Evolutionary conservation across 2,329 filamentous ascomycete species (phyloP).

Genomic region (Fusarium pseudonygamai): DNA sequence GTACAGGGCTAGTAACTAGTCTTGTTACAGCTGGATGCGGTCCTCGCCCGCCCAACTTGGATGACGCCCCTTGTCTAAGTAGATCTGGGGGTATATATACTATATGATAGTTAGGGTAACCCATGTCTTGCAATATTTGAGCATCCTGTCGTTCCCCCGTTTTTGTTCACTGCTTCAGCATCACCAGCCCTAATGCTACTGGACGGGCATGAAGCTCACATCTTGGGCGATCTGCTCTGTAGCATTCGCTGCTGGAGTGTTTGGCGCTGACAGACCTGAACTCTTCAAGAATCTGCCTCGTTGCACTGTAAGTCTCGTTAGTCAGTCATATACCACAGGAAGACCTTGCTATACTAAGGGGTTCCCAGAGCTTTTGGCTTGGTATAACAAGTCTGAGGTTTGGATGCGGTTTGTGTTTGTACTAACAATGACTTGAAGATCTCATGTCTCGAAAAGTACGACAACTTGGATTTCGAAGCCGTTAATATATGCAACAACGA

Average conservation of each 20-base stretch:
- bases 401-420: background rate
- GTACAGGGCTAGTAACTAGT: conserved; percentile 9
- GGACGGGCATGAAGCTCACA: conserved; percentile 32
- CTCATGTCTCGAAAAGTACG: conserved; percentile 13
- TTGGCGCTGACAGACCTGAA: conserved; percentile 17
- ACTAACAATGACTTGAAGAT: background rate
- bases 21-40: conserved; percentile 23
- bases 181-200: conserved; percentile 26
- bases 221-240: conserved; percentile 30
- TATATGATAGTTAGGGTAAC: conserved; percentile 2
- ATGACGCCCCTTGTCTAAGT: conserved; percentile 9
- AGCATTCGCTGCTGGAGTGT: conserved; percentile 23
- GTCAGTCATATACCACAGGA: too few species aligned
- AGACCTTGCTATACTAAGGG: too few species aligned
- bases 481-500: conserved; percentile 24
- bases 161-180: background rate
- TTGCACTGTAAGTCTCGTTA: conserved; percentile 14
- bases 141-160: background rate
- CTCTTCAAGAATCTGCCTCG: conserved; percentile 16
- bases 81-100: conserved; percentile 16
- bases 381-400: background rate
- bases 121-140: background rate
- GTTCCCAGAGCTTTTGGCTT: too few species aligned
- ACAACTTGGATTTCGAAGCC: background rate
- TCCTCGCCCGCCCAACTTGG: conserved; percentile 9